Evolutionary conservation across 257 asterid genomes (phyloP), one percentile per base, ranked within the genome.

Genomic region (Nicotiana paniculata): DNA sequence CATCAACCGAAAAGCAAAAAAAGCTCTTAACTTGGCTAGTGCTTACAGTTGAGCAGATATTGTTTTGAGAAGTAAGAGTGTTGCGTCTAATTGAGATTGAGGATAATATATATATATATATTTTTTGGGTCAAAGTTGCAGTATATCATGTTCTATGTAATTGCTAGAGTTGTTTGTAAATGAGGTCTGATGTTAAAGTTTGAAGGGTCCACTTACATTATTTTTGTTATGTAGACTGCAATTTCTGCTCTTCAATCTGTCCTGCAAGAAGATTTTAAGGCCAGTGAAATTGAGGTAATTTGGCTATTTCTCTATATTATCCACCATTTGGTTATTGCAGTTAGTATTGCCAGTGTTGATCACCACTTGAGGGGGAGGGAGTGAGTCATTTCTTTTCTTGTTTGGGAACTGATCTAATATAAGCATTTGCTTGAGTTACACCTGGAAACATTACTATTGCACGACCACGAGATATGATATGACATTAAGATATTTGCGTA

Each of bases 281-380:
- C 65, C 65, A 59, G 65, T 4, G 65, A 59, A 11, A 59, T 59
- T 4, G 65, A 59, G 65, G 65, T 59, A 91, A 59, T 21, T 59
- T 59, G 6, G 6, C n/a, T 59, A 1, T 8, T n/a, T 11, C 65
- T 59, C 65, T 11, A 6, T n/a, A 57, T 57, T 32, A 32, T 32
- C 3, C 3, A 32, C 0, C 3, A 32, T 32, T 32, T 32, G 33
- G 3, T 32, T 32, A 32, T 32, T 32, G 33, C 3, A 2, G 33
- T 32, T 32, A 2, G 3, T 35, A n/a, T 32, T 32, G 33, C 33
- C 33, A 2, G 2, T 32, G 3, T 2, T 32, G 33, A 32, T 32
- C 33, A 32, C 33, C 33, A 32, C 33, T 2, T 32, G 3, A 32
- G 33, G 3, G 33, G 33, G 3, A 32, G 2, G 3, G 3, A 32